Conservation (phyloP, 164 flowering plant species). For the Stephania yunnanensis region DNA sequence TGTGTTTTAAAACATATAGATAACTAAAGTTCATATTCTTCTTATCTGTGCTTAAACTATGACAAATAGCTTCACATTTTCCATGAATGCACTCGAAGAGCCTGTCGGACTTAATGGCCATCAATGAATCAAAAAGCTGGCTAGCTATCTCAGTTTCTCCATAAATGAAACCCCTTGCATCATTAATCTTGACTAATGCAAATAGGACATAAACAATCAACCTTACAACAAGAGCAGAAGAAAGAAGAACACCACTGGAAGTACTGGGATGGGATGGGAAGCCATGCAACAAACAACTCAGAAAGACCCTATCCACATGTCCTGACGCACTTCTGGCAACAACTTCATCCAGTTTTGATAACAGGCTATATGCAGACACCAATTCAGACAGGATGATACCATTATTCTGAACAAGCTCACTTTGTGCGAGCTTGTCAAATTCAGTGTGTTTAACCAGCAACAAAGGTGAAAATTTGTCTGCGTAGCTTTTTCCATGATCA, state of each 20-base stretch:
- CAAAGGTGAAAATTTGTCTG: slow-evolving; percentile 36
- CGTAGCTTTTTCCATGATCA: slow-evolving; percentile 20
- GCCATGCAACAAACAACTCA: slow-evolving; percentile 75
- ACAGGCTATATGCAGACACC: slow-evolving; percentile 44
- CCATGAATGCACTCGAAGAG: slow-evolving; percentile 54
- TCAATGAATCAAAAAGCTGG: slow-evolving; percentile 59
- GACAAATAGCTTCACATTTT: slow-evolving; percentile 55
- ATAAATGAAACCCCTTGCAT: slow-evolving; percentile 20
- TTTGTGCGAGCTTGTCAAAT: slow-evolving; percentile 42
- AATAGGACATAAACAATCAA: slow-evolving; percentile 43
- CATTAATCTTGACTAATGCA: slow-evolving; percentile 43
- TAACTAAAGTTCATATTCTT: slow-evolving; percentile 38
- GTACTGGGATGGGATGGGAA: slow-evolving; percentile 51
- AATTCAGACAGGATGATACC: slow-evolving; percentile 30
- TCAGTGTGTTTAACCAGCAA: slow-evolving; percentile 60
- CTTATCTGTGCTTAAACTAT: slow-evolving; percentile 31
- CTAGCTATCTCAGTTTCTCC: slow-evolving; percentile 37
- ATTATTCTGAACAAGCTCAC: slow-evolving; percentile 47
- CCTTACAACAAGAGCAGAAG: slow-evolving; percentile 59
- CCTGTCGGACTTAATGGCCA: slow-evolving; percentile 61
- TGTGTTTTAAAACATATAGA: slow-evolving; percentile 55
- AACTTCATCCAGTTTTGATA: slow-evolving; percentile 40
- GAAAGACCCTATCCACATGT: slow-evolving; percentile 27
- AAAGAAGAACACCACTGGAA: slow-evolving; percentile 60
- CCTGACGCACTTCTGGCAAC: slow-evolving; percentile 43